These are phyloP conservation scores for Boletus rubroflammeus DNA, from an alignment of 768 basidiomycete species.

Conservation along the genomic window DNA sequence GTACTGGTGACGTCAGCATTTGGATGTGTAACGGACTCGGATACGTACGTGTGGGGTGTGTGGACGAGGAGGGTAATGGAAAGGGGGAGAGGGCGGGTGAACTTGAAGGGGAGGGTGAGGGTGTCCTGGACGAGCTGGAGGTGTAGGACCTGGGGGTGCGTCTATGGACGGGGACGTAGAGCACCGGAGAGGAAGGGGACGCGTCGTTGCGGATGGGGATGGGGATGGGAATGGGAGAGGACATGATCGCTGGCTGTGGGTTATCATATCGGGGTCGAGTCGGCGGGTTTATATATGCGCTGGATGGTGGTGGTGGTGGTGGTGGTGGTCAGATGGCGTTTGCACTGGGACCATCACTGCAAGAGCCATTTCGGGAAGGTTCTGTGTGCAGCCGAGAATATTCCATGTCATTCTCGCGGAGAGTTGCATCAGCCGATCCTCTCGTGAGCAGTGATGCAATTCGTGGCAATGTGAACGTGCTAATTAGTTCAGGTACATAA, in stretches of 20 bases:
- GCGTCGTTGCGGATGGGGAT: constrained; percentile 12
- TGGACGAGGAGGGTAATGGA: background rate
- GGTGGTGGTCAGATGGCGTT: no score
- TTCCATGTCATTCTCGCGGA: constrained; percentile 7
- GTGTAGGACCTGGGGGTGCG: constrained; percentile 15
- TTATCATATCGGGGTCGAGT: background rate
- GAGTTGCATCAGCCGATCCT: background rate
- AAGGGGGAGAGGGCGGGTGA: constrained; percentile 4
- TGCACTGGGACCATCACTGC: background rate
- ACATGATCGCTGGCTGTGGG: constrained; percentile 19
- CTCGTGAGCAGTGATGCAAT: constrained; percentile 25
- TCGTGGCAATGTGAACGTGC: constrained; percentile 10
- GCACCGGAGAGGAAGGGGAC: constrained; percentile 1
- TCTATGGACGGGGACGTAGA: constrained; percentile 43
- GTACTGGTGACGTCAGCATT: background rate
- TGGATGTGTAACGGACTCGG: background rate
- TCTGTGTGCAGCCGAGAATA: constrained; percentile 7
- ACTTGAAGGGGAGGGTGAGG: constrained; percentile 13
- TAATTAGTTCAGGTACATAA: constrained; percentile 1
- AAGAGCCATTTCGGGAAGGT: background rate
- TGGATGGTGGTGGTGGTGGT: no score
- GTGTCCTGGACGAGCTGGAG: constrained; percentile 12
- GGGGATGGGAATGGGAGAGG: constrained; percentile 23
- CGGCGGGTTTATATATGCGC: background rate
- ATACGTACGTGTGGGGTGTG: constrained; percentile 2